phyloP scores from a whole-genome alignment of 257 asterid genomes.

The Jacaranda mimosifolia region DNA sequence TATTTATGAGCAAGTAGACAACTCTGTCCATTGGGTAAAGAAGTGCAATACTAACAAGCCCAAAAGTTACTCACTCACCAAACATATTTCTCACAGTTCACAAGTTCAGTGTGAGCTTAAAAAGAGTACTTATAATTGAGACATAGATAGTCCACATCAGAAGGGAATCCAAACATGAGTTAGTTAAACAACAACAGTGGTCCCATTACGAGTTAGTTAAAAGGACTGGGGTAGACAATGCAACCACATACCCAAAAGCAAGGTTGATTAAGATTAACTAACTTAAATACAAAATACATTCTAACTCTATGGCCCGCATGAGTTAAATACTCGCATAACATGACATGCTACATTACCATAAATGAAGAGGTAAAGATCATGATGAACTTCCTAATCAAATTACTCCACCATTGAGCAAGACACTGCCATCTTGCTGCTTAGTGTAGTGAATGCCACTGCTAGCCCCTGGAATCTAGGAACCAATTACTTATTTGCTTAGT shows the following conservation, averaged over 20 bases:
- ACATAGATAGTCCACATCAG: not conserved
- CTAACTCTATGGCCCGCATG: not conserved
- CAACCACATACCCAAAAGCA: conserved; percentile 6
- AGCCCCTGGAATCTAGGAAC: conserved; percentile 9
- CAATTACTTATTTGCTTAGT: conserved; percentile 1
- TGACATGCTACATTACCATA: conserved; percentile 26
- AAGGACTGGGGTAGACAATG: not conserved
- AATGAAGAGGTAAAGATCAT: not conserved
- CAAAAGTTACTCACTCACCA: conserved; percentile 12
- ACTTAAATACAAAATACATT: conserved; percentile 10
- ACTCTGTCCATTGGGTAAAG: not conserved
- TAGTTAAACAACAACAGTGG: conserved; percentile 7
- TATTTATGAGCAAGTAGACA: not conserved
- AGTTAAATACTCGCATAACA: conserved; percentile 10
- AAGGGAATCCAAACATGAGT: not conserved
- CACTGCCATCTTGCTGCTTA: conserved; percentile 11
- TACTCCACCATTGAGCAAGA: conserved; percentile 2
- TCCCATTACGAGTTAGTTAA: not conserved
- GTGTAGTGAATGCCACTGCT: not conserved
- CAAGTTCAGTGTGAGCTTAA: conserved; percentile 4
- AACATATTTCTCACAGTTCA: conserved; percentile 1
- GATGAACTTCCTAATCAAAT: conserved; percentile 14
- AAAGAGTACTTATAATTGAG: not conserved
- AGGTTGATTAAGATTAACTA: not conserved
- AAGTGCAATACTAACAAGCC: conserved; percentile 2